Percentiles rank a stretch among this genome's conserved stretches.
These are phyloP conservation scores for Nicotiana undulata DNA, from an alignment of 257 asterid species.

Conservation along the genomic window DNA sequence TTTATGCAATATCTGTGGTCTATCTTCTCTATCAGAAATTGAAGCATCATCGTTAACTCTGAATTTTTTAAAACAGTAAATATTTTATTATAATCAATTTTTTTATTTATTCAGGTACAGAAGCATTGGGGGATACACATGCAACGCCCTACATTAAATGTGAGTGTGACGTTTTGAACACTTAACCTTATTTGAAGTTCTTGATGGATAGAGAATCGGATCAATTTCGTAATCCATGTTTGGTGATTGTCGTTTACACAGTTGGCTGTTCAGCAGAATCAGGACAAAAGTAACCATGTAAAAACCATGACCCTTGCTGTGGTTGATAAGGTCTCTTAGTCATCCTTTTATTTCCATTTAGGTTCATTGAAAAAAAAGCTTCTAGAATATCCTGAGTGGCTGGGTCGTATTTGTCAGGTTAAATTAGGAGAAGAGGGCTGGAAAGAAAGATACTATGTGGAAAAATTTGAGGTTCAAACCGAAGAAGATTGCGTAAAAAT, in stretches of 20 bases:
- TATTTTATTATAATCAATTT: too few relatives aligned
- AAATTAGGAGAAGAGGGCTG: conserved; percentile 57
- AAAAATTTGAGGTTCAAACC: conserved; percentile 36
- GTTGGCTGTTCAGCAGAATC: conserved; percentile 12
- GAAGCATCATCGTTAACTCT: too few relatives aligned
- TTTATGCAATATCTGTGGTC: too few relatives aligned
- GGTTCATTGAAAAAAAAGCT: neutral
- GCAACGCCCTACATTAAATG: conserved; percentile 12
- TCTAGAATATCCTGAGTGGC: neutral
- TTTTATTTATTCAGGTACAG: conserved; percentile 21
- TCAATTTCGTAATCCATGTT: conserved; percentile 9
- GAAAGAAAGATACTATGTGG: conserved; percentile 54
- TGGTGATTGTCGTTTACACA: conserved; percentile 16
- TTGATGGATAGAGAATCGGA: conserved; percentile 4
- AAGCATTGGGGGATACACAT: conserved; percentile 10
- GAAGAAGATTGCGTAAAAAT: conserved; percentile 30
- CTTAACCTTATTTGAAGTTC: neutral
- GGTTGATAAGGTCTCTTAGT: conserved; percentile 37
- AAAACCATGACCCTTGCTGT: conserved; percentile 11
- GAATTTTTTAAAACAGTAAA: too few relatives aligned
- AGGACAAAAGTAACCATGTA: neutral
- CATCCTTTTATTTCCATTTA: conserved; percentile 5
- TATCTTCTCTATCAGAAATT: too few relatives aligned
- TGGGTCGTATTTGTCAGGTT: conserved; percentile 25
- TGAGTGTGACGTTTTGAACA: conserved; percentile 10